These are phyloP conservation scores for Nelumbo lutea DNA, from an alignment of 164 flowering plant genomes.

Conservation along the genomic window DNA sequence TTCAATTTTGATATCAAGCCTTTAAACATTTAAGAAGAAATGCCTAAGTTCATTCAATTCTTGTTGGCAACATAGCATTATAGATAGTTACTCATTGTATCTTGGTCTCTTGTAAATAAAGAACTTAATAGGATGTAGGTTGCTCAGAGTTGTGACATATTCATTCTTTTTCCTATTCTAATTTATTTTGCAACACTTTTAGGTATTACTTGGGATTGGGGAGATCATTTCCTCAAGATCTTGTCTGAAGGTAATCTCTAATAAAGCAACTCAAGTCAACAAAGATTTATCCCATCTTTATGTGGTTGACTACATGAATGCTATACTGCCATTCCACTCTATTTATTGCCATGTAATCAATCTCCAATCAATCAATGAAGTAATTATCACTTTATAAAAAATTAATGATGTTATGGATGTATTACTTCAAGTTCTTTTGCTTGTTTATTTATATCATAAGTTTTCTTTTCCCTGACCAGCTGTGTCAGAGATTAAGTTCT, in stretches of 20 bases:
- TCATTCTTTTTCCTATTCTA: neutral
- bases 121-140: no score
- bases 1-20: no score
- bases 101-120: no score
- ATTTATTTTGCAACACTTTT: slow-evolving; percentile 10
- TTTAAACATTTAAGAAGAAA: no score
- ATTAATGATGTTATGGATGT: neutral
- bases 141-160: neutral
- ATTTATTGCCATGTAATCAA: neutral
- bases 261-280: neutral
- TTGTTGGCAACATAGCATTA: no score
- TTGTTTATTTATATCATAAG: neutral
- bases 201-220: slow-evolving; percentile 88
- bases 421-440: neutral
- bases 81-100: no score
- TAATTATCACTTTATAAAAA: neutral
- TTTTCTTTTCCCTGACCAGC: no score
- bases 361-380: neutral
- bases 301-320: no score
- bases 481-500: no score
- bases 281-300: no score
- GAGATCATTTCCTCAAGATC: slow-evolving; percentile 77
- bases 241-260: slow-evolving; percentile 69
- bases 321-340: no score
- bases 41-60: no score